These are phyloP conservation scores for Heliamphora pulchella DNA, from an alignment of 179 eudicot genomes.

Conservation along the genomic window DNA sequence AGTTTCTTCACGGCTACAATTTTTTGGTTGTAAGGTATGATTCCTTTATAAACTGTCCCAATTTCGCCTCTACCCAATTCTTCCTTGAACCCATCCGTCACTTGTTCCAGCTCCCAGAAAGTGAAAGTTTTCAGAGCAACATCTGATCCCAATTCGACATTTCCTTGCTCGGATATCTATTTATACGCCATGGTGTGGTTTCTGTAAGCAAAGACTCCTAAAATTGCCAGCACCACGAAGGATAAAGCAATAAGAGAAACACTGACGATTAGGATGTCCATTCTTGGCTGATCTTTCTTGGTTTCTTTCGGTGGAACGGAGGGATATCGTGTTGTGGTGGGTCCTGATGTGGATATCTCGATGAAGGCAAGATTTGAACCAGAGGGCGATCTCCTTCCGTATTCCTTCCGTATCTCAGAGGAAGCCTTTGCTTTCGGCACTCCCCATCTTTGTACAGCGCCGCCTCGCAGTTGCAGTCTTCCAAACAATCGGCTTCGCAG, in stretches of 20 bases:
- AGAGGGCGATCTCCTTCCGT: background rate
- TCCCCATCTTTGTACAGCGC: background rate
- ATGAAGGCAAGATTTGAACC: too few relatives aligned
- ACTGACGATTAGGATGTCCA: too few relatives aligned
- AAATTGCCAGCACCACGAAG: background rate
- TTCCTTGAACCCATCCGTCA: background rate
- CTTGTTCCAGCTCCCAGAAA: background rate
- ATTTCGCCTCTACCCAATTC: background rate
- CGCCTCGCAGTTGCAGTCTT: conserved; percentile 12
- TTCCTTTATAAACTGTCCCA: background rate
- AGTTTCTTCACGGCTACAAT: conserved; percentile 10
- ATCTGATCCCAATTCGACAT: background rate
- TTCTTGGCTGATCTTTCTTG: too few relatives aligned
- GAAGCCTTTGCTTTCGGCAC: conserved; percentile 10
- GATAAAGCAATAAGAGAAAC: too few relatives aligned
- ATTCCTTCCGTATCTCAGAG: too few relatives aligned
- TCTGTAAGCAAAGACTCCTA: background rate
- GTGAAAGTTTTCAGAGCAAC: background rate
- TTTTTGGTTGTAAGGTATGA: background rate
- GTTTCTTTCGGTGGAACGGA: too few relatives aligned
- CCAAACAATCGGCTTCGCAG: background rate
- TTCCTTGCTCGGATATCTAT: background rate
- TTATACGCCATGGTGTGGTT: background rate
- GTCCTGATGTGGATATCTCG: too few relatives aligned
- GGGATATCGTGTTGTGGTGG: too few relatives aligned